Percentiles rank a stretch among this genome's conserved stretches.
Conservation (phyloP, 106 monocot species). For the Acanthochlamys bracteata region DNA sequence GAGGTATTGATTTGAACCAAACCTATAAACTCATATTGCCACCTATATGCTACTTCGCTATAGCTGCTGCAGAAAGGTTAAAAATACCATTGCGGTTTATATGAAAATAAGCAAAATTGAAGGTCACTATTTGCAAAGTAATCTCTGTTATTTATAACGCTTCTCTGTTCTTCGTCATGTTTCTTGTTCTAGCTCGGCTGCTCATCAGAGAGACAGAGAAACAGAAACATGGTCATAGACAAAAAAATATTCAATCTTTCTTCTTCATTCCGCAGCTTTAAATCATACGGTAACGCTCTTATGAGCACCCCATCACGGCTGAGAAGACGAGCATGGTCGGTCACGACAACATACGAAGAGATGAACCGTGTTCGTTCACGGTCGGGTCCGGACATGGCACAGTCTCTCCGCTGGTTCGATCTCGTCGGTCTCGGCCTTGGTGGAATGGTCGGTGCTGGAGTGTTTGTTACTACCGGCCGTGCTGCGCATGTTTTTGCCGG, state of each 20-base stretch:
- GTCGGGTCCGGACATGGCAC: conserved; percentile 62
- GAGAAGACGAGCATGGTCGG: conserved; percentile 36
- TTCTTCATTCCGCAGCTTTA: conserved; percentile 49
- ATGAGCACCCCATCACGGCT: conserved; percentile 47
- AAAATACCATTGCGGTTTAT: too few relatives aligned
- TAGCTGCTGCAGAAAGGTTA: too few relatives aligned
- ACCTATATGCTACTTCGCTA: too few relatives aligned
- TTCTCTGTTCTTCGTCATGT: too few relatives aligned
- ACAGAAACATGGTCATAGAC: not conserved
- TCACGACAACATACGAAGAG: conserved; percentile 67
- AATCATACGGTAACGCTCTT: conserved; percentile 53
- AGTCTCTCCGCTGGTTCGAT: conserved; percentile 68
- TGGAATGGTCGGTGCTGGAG: conserved; percentile 95
- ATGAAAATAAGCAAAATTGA: too few relatives aligned
- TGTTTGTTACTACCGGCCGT: conserved; percentile 71
- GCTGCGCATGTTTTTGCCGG: conserved; percentile 65
- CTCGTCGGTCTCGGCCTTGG: conserved; percentile 77
- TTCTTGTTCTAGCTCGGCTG: too few relatives aligned
- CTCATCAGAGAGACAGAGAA: not conserved
- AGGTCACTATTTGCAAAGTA: too few relatives aligned
- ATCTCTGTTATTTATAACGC: too few relatives aligned
- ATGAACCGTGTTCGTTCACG: conserved; percentile 75
- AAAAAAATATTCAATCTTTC: too few relatives aligned
- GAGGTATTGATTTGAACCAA: too few relatives aligned
- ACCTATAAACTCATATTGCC: too few relatives aligned